phyloP scores from a whole-genome alignment of 257 asterid genomes.

The Cynanchum wilfordii region DNA sequence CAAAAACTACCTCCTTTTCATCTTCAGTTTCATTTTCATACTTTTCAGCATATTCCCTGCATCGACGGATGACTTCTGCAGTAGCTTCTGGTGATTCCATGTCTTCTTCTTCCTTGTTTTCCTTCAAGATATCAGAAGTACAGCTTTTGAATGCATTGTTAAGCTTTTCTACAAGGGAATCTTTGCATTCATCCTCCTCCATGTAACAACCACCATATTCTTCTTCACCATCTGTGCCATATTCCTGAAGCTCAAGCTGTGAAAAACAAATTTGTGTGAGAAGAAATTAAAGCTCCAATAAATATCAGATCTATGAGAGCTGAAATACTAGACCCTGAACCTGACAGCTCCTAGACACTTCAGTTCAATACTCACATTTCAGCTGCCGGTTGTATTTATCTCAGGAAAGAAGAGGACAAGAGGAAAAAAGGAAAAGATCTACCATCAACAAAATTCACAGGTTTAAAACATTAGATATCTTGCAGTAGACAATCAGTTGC shows the following conservation, averaged over 20 bases:
- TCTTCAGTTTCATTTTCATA: slow-evolving; percentile 48
- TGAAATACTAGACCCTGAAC: background rate
- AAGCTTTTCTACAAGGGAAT: slow-evolving; percentile 60
- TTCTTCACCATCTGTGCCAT: slow-evolving; percentile 59
- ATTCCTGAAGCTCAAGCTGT: slow-evolving; percentile 85
- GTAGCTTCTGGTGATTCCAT: slow-evolving; percentile 47
- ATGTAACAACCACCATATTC: slow-evolving; percentile 35
- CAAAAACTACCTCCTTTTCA: slow-evolving; percentile 44
- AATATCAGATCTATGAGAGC: background rate
- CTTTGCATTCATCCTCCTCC: slow-evolving; percentile 46
- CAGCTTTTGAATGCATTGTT: slow-evolving; percentile 43
- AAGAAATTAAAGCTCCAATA: slow-evolving; percentile 1
- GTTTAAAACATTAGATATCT: background rate
- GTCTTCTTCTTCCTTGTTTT: slow-evolving; percentile 29
- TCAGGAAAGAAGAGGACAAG: background rate
- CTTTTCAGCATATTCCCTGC: slow-evolving; percentile 69
- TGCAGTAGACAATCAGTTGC: background rate
- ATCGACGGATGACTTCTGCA: slow-evolving; percentile 55
- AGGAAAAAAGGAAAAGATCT: background rate
- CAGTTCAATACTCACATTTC: background rate
- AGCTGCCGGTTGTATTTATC: background rate
- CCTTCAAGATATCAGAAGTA: slow-evolving; percentile 31
- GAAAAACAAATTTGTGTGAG: slow-evolving; percentile 18
- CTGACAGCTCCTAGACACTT: background rate
- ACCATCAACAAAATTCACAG: background rate